Evolutionary conservation across 495 filamentous ascomycete genomes (phyloP).

Genomic region (Podospora anserina): DNA sequence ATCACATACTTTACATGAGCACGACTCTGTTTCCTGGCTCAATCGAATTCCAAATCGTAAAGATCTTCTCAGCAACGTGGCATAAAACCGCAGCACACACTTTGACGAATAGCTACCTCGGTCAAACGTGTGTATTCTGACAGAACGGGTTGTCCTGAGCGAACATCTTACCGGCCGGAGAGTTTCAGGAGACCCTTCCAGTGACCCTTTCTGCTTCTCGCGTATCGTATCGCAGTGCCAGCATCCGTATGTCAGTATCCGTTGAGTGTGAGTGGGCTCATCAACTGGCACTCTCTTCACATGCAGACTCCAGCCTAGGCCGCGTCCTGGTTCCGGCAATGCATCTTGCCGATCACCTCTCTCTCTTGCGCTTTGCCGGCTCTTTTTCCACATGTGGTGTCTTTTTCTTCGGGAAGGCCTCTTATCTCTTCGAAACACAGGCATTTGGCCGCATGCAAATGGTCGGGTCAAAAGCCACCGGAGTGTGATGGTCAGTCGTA

Average conservation of each 20-base stretch:
- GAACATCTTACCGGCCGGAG: not conserved
- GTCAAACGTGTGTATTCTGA: not conserved
- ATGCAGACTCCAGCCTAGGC: not conserved
- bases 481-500: not conserved
- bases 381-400: not conserved
- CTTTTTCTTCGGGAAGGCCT: not conserved
- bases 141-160: not conserved
- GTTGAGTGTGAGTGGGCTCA: too few species aligned
- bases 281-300: not conserved
- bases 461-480: not conserved
- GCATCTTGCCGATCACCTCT: not conserved
- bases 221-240: not conserved
- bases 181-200: not conserved
- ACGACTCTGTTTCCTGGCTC: not conserved
- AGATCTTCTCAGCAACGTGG: not conserved
- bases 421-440: not conserved
- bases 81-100: not conserved
- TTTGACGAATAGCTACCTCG: not conserved
- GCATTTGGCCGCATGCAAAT: not conserved
- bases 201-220: not conserved
- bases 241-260: not conserved
- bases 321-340: not conserved
- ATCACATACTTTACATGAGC: not conserved
- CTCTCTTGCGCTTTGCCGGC: not conserved
- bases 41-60: not conserved